These are phyloP conservation scores for Rhizophora mangle DNA, from an alignment of 345 rosid genomes.

Conservation along the genomic window DNA sequence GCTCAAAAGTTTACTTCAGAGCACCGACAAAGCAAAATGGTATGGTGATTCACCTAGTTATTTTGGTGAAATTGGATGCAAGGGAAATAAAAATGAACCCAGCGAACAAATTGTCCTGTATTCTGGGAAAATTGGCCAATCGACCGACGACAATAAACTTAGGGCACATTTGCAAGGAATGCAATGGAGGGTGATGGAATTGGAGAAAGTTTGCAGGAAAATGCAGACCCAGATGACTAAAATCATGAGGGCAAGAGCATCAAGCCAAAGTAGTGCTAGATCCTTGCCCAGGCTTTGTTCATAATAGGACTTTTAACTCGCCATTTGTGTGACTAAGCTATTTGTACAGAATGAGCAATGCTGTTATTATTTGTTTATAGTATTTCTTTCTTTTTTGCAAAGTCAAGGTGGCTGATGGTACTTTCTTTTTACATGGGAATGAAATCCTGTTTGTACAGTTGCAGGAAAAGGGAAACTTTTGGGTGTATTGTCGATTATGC, in stretches of 20 bases:
- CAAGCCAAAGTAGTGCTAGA: constrained; percentile 45
- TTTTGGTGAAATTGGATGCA: constrained; percentile 8
- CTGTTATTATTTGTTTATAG: background rate
- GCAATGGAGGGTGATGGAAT: constrained; percentile 77
- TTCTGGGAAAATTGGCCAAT: constrained; percentile 45
- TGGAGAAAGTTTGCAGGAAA: constrained; percentile 75
- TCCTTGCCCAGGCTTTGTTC: constrained; percentile 87
- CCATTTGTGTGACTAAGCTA: background rate
- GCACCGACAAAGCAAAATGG: constrained; percentile 21
- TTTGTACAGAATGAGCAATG: constrained; percentile 23
- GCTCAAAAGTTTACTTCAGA: constrained; percentile 42
- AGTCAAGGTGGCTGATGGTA: constrained; percentile 10
- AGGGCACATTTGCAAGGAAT: constrained; percentile 65
- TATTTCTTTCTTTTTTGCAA: constrained; percentile 17
- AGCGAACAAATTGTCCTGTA: constrained; percentile 38
- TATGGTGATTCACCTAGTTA: constrained; percentile 25
- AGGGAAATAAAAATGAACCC: constrained; percentile 26
- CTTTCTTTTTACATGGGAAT: constrained; percentile 4
- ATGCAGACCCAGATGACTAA: constrained; percentile 83
- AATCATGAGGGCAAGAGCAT: constrained; percentile 55
- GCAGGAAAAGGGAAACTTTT: constrained; percentile 19
- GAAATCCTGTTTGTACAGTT: constrained; percentile 35
- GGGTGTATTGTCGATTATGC: constrained; percentile 10
- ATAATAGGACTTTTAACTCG: constrained; percentile 28
- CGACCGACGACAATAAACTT: constrained; percentile 45